Percentiles rank a stretch among this genome's conserved stretches.
Conservation (phyloP, 2,329 filamentous ascomycete species). For the Trichophyton verrucosum region DNA sequence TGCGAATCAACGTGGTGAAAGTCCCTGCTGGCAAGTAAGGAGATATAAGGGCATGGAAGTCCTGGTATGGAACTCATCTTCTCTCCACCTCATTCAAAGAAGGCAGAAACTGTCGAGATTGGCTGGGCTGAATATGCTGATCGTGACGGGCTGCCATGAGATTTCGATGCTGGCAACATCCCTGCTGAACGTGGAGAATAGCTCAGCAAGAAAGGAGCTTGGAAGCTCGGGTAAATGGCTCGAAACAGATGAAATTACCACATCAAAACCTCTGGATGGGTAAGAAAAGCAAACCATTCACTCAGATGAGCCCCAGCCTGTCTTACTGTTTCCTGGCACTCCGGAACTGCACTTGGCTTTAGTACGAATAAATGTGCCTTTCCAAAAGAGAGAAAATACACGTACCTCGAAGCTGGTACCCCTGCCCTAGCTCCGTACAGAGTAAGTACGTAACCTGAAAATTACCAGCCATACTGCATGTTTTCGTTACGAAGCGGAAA, state of each 20-base stretch:
- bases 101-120: not conserved
- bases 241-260: not conserved
- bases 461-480: not conserved
- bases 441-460: not conserved
- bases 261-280: not conserved
- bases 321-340: not conserved
- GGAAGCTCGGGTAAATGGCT: not conserved
- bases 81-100: not conserved
- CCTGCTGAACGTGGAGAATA: slow-evolving; percentile 2
- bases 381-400: not conserved
- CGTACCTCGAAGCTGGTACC: not conserved
- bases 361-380: not conserved
- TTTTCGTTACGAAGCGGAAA: no score
- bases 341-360: not conserved
- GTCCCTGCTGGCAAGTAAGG: no score
- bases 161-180: not conserved
- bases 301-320: not conserved
- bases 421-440: not conserved
- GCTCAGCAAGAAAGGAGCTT: not conserved
- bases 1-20: no score
- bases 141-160: not conserved
- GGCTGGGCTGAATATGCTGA: not conserved
- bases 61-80: not conserved
- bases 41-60: not conserved
- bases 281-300: not conserved